A percentile compares a stretch with the other conserved stretches of the same genome.
phyloP scores from a whole-genome alignment of 2,329 filamentous ascomycete species.

The Capronia americana region DNA sequence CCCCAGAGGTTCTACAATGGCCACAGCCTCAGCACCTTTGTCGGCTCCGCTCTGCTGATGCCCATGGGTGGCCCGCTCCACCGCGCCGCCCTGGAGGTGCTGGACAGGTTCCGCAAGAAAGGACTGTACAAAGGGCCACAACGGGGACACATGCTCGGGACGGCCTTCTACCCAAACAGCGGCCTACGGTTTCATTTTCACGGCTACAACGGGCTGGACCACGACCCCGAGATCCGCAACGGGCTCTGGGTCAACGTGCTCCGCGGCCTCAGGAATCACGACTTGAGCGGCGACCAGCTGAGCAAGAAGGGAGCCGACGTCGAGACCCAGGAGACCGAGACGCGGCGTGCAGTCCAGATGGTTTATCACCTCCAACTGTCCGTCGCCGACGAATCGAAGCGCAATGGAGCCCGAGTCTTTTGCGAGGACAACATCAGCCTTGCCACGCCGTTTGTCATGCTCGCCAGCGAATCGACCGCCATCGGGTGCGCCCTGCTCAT shows the following conservation, averaged over 20 bases:
- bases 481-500: slow-evolving; percentile 4
- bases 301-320: background rate
- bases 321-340: slow-evolving; percentile 10
- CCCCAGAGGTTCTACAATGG: slow-evolving; percentile 10
- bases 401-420: background rate
- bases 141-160: slow-evolving; percentile 5
- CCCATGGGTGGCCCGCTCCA: slow-evolving; percentile 6
- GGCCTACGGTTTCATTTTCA: slow-evolving; percentile 1
- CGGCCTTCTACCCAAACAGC: background rate
- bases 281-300: background rate
- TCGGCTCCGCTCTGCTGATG: slow-evolving; percentile 7
- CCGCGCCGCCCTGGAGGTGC: slow-evolving; percentile 5
- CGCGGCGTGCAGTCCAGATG: slow-evolving; percentile 5
- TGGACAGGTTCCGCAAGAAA: slow-evolving; percentile 7
- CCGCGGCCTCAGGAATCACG: background rate
- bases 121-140: background rate
- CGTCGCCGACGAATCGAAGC: background rate
- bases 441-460: slow-evolving; percentile 3
- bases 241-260: slow-evolving; percentile 5
- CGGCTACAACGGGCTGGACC: slow-evolving; percentile 2
- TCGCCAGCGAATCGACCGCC: slow-evolving; percentile 2
- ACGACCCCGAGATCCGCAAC: slow-evolving; percentile 2
- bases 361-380: slow-evolving; percentile 3
- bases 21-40: slow-evolving; percentile 6
- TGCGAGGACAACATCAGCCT: slow-evolving; percentile 7